Conservation (phyloP, 1,284 basidiomycete genomes). For the Ganoderma resinaceum region DNA sequence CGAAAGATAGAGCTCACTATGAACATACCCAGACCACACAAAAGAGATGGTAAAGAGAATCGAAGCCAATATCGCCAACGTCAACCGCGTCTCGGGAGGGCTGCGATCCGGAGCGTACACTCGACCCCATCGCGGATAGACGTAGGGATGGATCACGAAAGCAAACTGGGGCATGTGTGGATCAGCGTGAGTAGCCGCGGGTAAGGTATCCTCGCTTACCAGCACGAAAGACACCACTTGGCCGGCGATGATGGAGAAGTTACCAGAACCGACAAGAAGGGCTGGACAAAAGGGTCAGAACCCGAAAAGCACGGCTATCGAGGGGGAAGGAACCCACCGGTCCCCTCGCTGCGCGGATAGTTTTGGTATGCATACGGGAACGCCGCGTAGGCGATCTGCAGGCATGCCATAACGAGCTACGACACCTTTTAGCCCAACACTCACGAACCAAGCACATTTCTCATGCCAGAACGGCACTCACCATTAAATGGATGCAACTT, state of each 20-base stretch:
- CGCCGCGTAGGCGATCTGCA: neutral
- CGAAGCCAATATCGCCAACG: neutral
- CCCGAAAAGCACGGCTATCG: neutral
- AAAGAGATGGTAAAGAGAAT: neutral
- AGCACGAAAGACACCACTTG: neutral
- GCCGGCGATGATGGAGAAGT: neutral
- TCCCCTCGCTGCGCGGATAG: neutral
- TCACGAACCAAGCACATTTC: neutral
- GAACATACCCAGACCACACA: neutral
- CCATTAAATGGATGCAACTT: neutral
- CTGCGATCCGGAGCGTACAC: neutral
- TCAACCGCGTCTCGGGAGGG: neutral
- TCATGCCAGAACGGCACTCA: neutral
- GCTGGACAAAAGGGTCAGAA: neutral
- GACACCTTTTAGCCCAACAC: neutral
- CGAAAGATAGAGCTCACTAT: neutral
- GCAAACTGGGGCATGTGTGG: neutral
- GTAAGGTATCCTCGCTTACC: neutral
- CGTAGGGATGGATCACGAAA: neutral
- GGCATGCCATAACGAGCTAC: neutral
- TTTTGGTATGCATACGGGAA: neutral
- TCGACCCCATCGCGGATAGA: constrained; percentile 1
- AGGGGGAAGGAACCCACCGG: neutral
- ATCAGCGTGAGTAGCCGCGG: neutral
- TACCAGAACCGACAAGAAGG: neutral